Conservation (phyloP, 495 filamentous ascomycete genomes). For the Hyaloscypha variabilis region DNA sequence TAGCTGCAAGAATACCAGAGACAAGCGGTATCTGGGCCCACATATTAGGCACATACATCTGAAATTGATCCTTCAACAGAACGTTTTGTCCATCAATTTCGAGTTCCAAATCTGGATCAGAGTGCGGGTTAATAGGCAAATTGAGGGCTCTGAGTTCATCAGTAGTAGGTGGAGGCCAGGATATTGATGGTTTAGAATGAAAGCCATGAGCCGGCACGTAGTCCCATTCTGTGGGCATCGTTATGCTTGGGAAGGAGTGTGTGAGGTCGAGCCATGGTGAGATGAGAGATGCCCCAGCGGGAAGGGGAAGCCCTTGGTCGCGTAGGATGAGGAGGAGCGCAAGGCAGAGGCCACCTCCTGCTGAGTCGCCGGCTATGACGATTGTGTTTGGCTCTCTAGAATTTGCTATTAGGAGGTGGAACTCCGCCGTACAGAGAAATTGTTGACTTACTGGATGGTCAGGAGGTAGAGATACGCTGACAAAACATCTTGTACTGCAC, state of each 20-base stretch:
- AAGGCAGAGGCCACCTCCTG: conserved; percentile 81
- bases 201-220: conserved; percentile 90
- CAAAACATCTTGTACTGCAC: conserved; percentile 82
- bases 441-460: conserved; percentile 48
- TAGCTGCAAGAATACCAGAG: neutral
- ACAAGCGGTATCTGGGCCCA: neutral
- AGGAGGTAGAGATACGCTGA: conserved; percentile 81
- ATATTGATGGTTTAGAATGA: conserved; percentile 74
- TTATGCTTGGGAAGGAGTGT: conserved; percentile 89
- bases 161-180: conserved; percentile 91
- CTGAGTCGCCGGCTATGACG: conserved; percentile 80
- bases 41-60: conserved; percentile 35
- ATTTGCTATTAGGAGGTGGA: neutral
- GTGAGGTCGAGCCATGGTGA: conserved; percentile 94
- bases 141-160: conserved; percentile 51
- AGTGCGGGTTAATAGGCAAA: neutral
- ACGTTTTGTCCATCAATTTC: conserved; percentile 64
- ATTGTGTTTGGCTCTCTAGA: conserved; percentile 64
- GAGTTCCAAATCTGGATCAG: neutral
- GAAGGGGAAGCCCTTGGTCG: conserved; percentile 58
- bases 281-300: conserved; percentile 89
- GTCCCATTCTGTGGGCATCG: conserved; percentile 69
- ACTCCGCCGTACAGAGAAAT: too few species aligned
- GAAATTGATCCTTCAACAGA: conserved; percentile 83
- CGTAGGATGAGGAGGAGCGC: conserved; percentile 71